These are phyloP conservation scores for Suillus lakei DNA, from an alignment of 768 basidiomycete genomes.

Conservation along the genomic window DNA sequence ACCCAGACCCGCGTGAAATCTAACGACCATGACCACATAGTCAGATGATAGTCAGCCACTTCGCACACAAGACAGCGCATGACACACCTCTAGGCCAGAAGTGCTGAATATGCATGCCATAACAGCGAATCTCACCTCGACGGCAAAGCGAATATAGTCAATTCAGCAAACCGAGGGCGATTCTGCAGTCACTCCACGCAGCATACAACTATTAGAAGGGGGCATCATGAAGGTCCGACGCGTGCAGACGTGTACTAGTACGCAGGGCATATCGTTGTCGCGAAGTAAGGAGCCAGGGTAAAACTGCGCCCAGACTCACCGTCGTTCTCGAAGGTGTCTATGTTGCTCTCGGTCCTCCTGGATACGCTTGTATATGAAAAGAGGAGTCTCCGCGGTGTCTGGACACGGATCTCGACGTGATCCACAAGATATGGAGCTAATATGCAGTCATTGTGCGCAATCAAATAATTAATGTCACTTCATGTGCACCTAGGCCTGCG, in stretches of 20 bases:
- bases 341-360: neutral
- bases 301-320: neutral
- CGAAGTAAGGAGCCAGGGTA: neutral
- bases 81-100: neutral
- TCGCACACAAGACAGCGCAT: neutral
- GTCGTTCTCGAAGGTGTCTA: neutral
- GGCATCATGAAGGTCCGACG: neutral
- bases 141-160: neutral
- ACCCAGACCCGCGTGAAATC: neutral
- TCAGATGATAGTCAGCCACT: neutral
- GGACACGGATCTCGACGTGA: neutral
- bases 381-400: neutral
- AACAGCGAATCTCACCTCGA: neutral
- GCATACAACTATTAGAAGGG: neutral
- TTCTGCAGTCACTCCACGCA: neutral
- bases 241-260: neutral
- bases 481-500: neutral
- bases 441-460: neutral
- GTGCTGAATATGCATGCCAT: neutral
- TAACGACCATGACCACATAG: neutral
- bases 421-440: neutral
- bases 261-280: neutral
- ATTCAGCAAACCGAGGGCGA: neutral
- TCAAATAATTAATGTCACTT: neutral
- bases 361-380: neutral